Evolutionary conservation across 768 basidiomycete species (phyloP), one percentile per base, ranked within the genome.

Genomic region (Lactarius evosmus): DNA sequence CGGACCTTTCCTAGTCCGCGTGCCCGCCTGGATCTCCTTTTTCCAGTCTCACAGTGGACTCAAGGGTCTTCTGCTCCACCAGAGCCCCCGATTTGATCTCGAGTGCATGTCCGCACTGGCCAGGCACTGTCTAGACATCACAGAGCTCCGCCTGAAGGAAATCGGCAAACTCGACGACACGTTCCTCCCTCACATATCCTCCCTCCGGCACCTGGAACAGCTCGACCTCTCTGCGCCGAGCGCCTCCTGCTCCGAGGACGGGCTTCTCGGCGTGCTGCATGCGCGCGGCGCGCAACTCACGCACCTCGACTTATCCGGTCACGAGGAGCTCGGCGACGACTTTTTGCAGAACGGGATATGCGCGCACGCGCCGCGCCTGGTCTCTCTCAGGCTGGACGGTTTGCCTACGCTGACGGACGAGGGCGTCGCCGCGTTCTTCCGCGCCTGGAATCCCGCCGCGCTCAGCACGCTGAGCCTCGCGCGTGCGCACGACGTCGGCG

Each of bases 31-130:
- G 96, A 76, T 81, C 52, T 70, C 76, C 0, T 94, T 97, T 76
- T 85, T 98, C 75, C 72, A 81, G 58, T 71, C 82, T 2, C 84
- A 88, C 58, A 81, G 85, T 5, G 72, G 78, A 12, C 80, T 99
- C 12, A 78, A 84, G 68, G 82, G 82, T 7, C 91, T 98, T 75
- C 78, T 88, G 44, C 85, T 99, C 70, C 88, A 81, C 9, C 93
- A 95, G 70, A 91, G 89, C 62, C 93, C 93, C 8, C 84, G 93
- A 5, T 95, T 98, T 74, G 86, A 93, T 72, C 71, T 86, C 4
- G 79, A 81, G 12, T 92, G 89, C 70, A 75, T 90, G 61, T 71
- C 78, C 14, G 72, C 81, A 0, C 82, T 97, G 27, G 81, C 86
- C 30, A 58, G 76, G 34, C 67, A 76, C 59, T 83, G 81, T 58